Percentiles rank a stretch among this genome's conserved stretches.
Evolutionary conservation across 805 yeast species (phyloP).

Genomic region (Suhomyces tanzawaensis): DNA sequence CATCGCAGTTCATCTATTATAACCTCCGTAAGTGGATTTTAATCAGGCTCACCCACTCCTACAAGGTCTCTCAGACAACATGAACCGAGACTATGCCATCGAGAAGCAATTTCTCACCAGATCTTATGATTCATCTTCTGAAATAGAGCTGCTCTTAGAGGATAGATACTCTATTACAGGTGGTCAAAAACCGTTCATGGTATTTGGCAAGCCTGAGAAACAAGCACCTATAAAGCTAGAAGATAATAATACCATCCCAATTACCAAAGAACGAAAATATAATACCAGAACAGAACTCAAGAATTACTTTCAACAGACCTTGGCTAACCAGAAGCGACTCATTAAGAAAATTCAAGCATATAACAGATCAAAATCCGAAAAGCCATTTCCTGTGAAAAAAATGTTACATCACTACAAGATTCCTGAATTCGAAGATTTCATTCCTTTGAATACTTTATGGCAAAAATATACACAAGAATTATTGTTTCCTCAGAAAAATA

Average conservation of each 20-base stretch:
- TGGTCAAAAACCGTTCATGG: conserved; percentile 44
- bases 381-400: conserved; percentile 22
- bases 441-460: conserved; percentile 68
- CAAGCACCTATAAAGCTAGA: not conserved
- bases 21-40: too few species aligned
- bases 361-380: conserved; percentile 21
- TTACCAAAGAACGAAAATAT: conserved; percentile 17
- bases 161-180: conserved; percentile 47
- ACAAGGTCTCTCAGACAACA: too few species aligned
- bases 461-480: conserved; percentile 60
- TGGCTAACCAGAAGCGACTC: conserved; percentile 38
- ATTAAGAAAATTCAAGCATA: conserved; percentile 35
- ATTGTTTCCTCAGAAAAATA: conserved; percentile 34
- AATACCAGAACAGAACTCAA: conserved; percentile 43
- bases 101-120: conserved; percentile 48
- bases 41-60: too few species aligned
- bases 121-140: conserved; percentile 37
- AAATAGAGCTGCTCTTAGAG: conserved; percentile 41
- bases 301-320: conserved; percentile 35
- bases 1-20: too few species aligned
- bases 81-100: conserved; percentile 37
- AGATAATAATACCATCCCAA: conserved; percentile 17
- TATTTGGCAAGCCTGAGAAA: conserved; percentile 14
- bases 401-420: conserved; percentile 26
- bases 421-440: conserved; percentile 49